Evolutionary conservation across 768 basidiomycete genomes (phyloP).

Genomic region (Tulasnella sp.): DNA sequence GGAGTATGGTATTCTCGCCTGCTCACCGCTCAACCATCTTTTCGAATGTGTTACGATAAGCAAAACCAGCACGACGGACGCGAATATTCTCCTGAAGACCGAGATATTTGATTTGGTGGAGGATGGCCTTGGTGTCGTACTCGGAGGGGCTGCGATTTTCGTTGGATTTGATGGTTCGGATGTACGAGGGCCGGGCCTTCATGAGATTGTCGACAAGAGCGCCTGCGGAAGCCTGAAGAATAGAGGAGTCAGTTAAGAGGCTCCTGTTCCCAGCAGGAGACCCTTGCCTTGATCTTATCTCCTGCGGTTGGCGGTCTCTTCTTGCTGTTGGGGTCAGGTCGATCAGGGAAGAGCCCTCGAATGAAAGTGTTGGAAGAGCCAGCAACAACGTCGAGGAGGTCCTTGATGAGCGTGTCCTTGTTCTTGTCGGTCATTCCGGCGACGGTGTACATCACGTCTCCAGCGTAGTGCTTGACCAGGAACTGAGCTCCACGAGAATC

Average conservation of each 20-base stretch:
- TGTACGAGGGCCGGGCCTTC: constrained; percentile 96
- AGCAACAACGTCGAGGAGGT: constrained; percentile 84
- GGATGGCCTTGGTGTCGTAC: constrained; percentile 89
- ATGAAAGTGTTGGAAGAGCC: constrained; percentile 79
- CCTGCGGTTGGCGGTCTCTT: constrained; percentile 97
- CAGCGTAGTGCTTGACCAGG: constrained; percentile 93
- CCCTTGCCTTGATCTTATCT: constrained; percentile 85
- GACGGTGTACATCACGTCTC: constrained; percentile 97
- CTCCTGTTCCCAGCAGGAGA: background rate
- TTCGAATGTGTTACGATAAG: constrained; percentile 96
- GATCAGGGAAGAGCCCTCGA: constrained; percentile 85
- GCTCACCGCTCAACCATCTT: constrained; percentile 88
- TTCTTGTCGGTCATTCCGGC: constrained; percentile 99
- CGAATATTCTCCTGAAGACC: constrained; percentile 98
- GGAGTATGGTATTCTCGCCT: background rate
- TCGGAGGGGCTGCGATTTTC: constrained; percentile 90
- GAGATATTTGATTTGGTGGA: constrained; percentile 99
- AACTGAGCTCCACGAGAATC: constrained; percentile 93
- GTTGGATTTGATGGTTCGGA: constrained; percentile 98
- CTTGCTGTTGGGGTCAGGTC: constrained; percentile 94
- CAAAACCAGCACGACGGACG: constrained; percentile 95
- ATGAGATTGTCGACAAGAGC: constrained; percentile 96
- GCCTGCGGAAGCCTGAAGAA: constrained; percentile 73
- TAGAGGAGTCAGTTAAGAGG: background rate
- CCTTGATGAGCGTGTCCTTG: constrained; percentile 95